Evolutionary conservation across 768 basidiomycete species (phyloP).

Genomic region (Lentinula sp.): DNA sequence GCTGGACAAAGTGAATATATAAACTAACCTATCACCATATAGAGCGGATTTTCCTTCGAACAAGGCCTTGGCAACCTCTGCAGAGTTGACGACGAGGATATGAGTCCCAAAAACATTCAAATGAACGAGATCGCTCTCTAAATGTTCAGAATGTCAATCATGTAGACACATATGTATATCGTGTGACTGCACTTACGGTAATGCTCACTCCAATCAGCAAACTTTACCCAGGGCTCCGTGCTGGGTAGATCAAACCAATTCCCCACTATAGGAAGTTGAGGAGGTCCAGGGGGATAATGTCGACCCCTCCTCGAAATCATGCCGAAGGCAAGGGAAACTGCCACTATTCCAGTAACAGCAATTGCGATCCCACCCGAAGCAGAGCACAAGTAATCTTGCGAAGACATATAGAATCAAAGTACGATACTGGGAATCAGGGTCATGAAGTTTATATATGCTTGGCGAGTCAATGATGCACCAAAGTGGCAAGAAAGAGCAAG

Average conservation of each 20-base stretch:
- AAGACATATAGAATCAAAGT: background rate
- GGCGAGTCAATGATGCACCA: background rate
- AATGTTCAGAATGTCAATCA: background rate
- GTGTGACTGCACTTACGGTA: constrained; percentile 17
- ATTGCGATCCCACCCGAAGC: background rate
- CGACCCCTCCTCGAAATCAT: background rate
- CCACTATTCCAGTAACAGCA: background rate
- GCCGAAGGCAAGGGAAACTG: background rate
- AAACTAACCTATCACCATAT: constrained; percentile 17
- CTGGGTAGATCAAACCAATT: constrained; percentile 32
- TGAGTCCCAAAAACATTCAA: constrained; percentile 13
- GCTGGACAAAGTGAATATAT: background rate
- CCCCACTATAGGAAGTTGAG: constrained; percentile 29
- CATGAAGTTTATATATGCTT: background rate
- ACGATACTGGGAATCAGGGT: background rate
- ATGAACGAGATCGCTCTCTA: constrained; percentile 15
- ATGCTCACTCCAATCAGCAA: constrained; percentile 28
- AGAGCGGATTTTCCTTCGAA: constrained; percentile 13
- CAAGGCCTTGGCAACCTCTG: constrained; percentile 11
- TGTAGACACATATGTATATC: background rate
- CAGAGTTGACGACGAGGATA: constrained; percentile 14
- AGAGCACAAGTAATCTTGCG: background rate
- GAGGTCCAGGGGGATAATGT: constrained; percentile 29
- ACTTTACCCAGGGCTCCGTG: constrained; percentile 29
- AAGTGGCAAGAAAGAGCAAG: background rate